Evolutionary conservation across 805 yeast species (phyloP).

Genomic region (Kodamaea hsintzibuensis): DNA sequence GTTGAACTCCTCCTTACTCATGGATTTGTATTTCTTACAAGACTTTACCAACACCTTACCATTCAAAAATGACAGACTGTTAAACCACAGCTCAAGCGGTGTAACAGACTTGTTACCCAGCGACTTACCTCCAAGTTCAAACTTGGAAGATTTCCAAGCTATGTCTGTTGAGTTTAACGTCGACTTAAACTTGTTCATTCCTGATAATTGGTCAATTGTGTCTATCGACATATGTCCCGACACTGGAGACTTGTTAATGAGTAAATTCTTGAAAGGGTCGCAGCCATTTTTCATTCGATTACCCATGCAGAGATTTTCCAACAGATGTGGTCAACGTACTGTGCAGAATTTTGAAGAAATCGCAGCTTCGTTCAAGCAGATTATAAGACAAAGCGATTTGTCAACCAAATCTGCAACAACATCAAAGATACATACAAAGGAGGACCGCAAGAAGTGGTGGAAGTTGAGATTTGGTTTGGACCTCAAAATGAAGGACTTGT

Average conservation of each 20-base stretch:
- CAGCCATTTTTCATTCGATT: slow-evolving; percentile 53
- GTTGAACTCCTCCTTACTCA: slow-evolving; percentile 14
- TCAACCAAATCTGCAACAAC: slow-evolving; percentile 60
- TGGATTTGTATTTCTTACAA: slow-evolving; percentile 19
- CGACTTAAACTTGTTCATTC: slow-evolving; percentile 24
- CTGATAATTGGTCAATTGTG: slow-evolving; percentile 57
- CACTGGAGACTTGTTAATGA: slow-evolving; percentile 58
- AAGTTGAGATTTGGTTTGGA: slow-evolving; percentile 63
- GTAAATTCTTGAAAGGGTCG: slow-evolving; percentile 36
- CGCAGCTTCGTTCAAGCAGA: slow-evolving; percentile 26
- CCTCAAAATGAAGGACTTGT: slow-evolving; percentile 48
- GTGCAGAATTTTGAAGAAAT: slow-evolving; percentile 49
- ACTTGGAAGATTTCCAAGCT: slow-evolving; percentile 3
- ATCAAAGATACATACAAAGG: slow-evolving; percentile 50
- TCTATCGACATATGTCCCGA: slow-evolving; percentile 59
- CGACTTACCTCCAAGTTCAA: background rate
- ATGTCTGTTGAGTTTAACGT: slow-evolving; percentile 10
- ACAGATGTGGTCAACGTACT: slow-evolving; percentile 33
- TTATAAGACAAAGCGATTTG: slow-evolving; percentile 61
- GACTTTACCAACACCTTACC: slow-evolving; percentile 23
- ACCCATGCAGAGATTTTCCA: slow-evolving; percentile 55
- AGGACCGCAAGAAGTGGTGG: slow-evolving; percentile 81
- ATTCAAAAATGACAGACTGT: slow-evolving; percentile 19
- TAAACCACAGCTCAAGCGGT: slow-evolving; percentile 16
- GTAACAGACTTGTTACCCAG: slow-evolving; percentile 13